Percentiles rank a stretch among this genome's conserved stretches.
These are phyloP conservation scores for Pinguiococcus pyrenoidosus DNA, from an alignment of 108 stramenopile species.

Conservation along the genomic window DNA sequence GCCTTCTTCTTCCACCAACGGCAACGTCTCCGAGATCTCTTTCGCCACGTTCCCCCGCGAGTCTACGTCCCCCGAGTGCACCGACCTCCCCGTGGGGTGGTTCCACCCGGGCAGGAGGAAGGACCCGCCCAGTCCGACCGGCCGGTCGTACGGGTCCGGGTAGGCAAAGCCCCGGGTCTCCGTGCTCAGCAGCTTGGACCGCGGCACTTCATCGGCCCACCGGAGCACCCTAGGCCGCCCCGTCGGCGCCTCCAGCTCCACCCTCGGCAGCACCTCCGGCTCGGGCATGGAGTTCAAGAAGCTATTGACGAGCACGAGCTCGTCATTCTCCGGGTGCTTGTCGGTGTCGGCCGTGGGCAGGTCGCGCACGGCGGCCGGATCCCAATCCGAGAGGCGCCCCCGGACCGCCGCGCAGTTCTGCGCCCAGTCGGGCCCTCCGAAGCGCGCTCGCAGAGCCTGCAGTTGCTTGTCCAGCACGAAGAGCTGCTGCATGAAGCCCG, in stretches of 20 bases:
- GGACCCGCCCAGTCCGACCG: no score
- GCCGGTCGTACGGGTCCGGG: no score
- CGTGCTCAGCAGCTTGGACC: no score
- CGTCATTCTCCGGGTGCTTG: conserved; percentile 17
- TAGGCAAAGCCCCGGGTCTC: no score
- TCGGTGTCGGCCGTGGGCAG: conserved; percentile 3
- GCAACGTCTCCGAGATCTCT: no score
- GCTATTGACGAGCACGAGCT: conserved; percentile 17
- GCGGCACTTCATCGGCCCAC: no score
- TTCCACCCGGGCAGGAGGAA: no score
- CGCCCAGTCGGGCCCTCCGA: background rate
- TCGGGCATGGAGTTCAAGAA: conserved; percentile 15
- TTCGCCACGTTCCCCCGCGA: no score
- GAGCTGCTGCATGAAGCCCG: conserved; percentile 35
- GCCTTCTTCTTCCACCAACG: no score
- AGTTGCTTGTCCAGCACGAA: conserved; percentile 1
- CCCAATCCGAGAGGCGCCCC: conserved; percentile 7
- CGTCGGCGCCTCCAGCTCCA: background rate
- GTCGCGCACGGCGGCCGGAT: background rate
- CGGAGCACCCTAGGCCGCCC: no score
- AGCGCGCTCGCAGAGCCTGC: background rate
- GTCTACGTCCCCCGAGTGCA: no score
- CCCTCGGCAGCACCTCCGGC: background rate
- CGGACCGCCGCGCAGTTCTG: background rate
- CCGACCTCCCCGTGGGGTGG: no score